These are phyloP conservation scores for Alternaria ventricosa DNA, from an alignment of 2,329 filamentous ascomycete species.

Conservation along the genomic window DNA sequence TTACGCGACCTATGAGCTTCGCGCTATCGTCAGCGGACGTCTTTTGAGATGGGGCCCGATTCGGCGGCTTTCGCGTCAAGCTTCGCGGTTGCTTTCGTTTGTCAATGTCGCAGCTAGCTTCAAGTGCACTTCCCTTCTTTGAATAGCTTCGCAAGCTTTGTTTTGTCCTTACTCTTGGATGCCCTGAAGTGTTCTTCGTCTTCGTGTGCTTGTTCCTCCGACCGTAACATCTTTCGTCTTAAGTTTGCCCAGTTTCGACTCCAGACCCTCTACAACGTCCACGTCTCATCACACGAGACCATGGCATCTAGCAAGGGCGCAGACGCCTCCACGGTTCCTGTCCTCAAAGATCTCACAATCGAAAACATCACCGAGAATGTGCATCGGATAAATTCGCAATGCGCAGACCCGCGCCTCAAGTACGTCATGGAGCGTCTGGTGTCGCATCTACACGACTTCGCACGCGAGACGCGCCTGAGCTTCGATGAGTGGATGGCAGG, in stretches of 20 bases:
- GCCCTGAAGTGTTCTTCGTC: neutral
- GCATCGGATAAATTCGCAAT: constrained; percentile 75
- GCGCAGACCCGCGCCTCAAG: constrained; percentile 67
- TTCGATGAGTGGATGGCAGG: constrained; percentile 80
- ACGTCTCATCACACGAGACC: neutral
- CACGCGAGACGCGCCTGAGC: constrained; percentile 76
- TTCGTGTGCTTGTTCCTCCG: neutral
- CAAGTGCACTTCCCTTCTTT: neutral
- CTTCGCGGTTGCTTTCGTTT: constrained; percentile 9
- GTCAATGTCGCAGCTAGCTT: neutral
- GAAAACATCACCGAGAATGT: constrained; percentile 83
- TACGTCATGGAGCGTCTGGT: constrained; percentile 78
- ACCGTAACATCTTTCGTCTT: neutral
- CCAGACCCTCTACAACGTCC: neutral
- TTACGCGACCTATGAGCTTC: constrained; percentile 12
- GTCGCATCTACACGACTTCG: constrained; percentile 81
- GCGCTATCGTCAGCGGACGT: constrained; percentile 7
- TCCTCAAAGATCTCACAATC: constrained; percentile 70
- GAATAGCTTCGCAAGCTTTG: neutral
- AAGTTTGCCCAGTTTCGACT: neutral
- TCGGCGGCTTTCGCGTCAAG: neutral
- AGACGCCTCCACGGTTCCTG: constrained; percentile 14
- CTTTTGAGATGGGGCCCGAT: neutral
- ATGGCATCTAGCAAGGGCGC: constrained; percentile 4
- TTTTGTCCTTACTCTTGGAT: neutral